Evolutionary conservation across 2,329 filamentous ascomycete genomes (phyloP), one percentile per base, ranked within the genome.

Genomic region (Emmonsiellopsis sp.): DNA sequence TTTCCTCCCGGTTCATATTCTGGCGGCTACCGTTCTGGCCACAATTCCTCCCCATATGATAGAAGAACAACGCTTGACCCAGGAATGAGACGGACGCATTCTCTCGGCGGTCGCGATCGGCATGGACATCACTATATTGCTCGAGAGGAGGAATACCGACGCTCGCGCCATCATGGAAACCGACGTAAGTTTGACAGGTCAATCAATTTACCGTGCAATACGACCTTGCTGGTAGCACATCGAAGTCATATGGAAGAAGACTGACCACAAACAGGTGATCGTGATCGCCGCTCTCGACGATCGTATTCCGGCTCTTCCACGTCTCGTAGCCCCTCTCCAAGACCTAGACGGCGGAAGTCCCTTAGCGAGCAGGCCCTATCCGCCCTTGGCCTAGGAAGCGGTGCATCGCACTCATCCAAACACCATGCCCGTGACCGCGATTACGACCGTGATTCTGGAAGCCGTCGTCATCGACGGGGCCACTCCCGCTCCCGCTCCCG

Each of bases 1-100:
- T 95, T 94, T 63, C 88, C 88, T 34, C 87, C 88, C 6, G 85
- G 84, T 5, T 51, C 53, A 5, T 58, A 58, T 42, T 27, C 43
- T 21, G 43, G 33, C 61, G 36, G 60, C 63, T 45, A 64, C 66
- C 7, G 63, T 65, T 32, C 48, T 11, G 37, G 31, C n/a, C 5
- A 13, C 21, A n/a, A n/a, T 34, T 13, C 17, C 4, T 17, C 27
- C 11, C 44, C 43, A 27, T 39, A 42, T 6, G 42, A 42, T 6
- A 39, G 42, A 17, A 45, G 49, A 45, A 42, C 36, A n/a, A 27
- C 13, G 27, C 14, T 27, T 36, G 49, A 51, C 14, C 31, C 49
- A 48, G 62, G 61, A 36, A 61, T 67, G 54, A 67, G 67, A 44
- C 66, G 68, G 52, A 65, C 71, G 8, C 67, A 68, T 50, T 71